Evolutionary conservation across 2,329 filamentous ascomycete genomes (phyloP).

Genomic region (Exophiala calicioides): DNA sequence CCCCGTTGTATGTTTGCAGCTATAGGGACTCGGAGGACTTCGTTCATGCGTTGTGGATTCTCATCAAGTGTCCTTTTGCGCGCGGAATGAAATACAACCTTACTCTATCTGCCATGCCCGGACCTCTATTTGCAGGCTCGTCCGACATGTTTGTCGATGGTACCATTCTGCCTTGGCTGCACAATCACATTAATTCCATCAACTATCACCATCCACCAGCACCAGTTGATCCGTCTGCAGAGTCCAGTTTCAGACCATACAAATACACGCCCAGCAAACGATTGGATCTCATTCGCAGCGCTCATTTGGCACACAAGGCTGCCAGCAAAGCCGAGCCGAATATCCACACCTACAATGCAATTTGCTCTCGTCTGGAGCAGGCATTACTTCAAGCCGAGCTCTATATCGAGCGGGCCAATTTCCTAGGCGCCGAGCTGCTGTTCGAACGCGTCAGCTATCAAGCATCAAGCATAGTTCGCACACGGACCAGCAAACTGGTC

Average conservation of each 20-base stretch:
- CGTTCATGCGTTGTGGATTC: slow-evolving; percentile 27
- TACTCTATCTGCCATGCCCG: slow-evolving; percentile 10
- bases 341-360: slow-evolving; percentile 21
- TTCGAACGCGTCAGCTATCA: slow-evolving; percentile 25
- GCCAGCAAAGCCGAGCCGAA: slow-evolving; percentile 15
- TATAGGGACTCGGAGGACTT: slow-evolving; percentile 19
- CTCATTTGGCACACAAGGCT: slow-evolving; percentile 9
- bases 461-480: slow-evolving; percentile 25
- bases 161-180: slow-evolving; percentile 22
- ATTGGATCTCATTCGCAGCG: slow-evolving; percentile 7
- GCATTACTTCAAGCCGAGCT: slow-evolving; percentile 20
- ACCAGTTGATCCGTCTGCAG: neutral
- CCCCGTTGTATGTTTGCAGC: slow-evolving; percentile 25
- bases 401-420: slow-evolving; percentile 17
- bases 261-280: slow-evolving; percentile 3
- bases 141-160: slow-evolving; percentile 19
- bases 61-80: slow-evolving; percentile 24
- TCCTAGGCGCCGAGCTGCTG: slow-evolving; percentile 14
- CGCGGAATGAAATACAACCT: slow-evolving; percentile 24
- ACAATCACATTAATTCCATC: slow-evolving; percentile 19
- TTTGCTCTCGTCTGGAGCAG: slow-evolving; percentile 24
- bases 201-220: slow-evolving; percentile 9
- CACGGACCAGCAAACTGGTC: slow-evolving; percentile 22
- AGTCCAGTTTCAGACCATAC: neutral
- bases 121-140: slow-evolving; percentile 4